These are phyloP conservation scores for Cryomyces minteri DNA, from an alignment of 495 filamentous ascomycete species.

Conservation along the genomic window DNA sequence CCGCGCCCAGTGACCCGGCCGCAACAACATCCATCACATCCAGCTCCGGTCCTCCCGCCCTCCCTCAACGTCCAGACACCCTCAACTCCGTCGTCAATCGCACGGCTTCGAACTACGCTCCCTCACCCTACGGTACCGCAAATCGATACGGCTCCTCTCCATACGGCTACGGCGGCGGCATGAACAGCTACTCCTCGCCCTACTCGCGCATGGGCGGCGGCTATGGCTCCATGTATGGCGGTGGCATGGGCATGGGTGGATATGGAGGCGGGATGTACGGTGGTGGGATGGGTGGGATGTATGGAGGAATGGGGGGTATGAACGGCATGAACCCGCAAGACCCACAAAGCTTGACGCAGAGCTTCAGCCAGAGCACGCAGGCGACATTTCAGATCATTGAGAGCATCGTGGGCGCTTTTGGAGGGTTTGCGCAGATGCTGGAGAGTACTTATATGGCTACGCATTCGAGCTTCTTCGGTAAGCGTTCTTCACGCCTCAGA, in stretches of 20 bases:
- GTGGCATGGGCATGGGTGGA: constrained; percentile 23
- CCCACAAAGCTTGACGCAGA: constrained; percentile 77
- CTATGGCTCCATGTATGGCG: constrained; percentile 8
- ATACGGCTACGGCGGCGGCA: constrained; percentile 29
- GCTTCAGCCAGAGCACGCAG: constrained; percentile 79
- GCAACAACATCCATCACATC: constrained; percentile 22
- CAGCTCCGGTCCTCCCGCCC: constrained; percentile 38
- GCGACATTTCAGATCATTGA: constrained; percentile 99
- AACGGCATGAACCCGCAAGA: constrained; percentile 51
- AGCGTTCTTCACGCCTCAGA: constrained; percentile 15
- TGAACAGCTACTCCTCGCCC: constrained; percentile 37
- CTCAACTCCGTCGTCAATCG: constrained; percentile 63
- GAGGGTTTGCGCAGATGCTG: constrained; percentile 97
- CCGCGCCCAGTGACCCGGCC: constrained; percentile 11
- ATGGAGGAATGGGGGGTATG: constrained; percentile 38
- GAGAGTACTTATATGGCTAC: constrained; percentile 99
- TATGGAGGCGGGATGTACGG: constrained; percentile 17
- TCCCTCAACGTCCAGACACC: constrained; percentile 62
- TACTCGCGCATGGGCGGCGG: constrained; percentile 44
- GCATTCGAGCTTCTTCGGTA: constrained; percentile 96
- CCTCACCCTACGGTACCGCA: constrained; percentile 37
- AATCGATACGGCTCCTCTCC: constrained; percentile 36
- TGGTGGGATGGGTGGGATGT: constrained; percentile 33
- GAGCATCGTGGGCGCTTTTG: constrained; percentile 94
- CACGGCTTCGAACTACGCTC: constrained; percentile 64